These are phyloP conservation scores for Apiotrichum gracile DNA, from an alignment of 1,284 basidiomycete genomes.

Conservation along the genomic window DNA sequence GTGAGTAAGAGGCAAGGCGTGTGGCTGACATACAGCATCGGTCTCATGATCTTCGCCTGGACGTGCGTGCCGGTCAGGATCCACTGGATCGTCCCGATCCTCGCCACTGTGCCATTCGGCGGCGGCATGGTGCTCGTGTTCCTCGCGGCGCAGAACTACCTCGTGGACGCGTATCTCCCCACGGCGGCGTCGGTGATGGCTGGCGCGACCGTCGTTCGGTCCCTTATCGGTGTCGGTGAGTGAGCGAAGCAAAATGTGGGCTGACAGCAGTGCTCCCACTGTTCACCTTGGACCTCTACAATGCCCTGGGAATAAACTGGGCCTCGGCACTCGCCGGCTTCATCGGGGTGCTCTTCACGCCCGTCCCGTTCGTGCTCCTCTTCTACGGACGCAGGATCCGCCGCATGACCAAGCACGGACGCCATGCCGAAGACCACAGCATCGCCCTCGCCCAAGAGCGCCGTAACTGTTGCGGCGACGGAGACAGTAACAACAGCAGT, in stretches of 20 bases:
- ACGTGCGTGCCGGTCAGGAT: conserved; percentile 53
- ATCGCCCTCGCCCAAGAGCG: neutral
- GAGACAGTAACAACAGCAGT: neutral
- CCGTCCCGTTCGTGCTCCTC: conserved; percentile 20
- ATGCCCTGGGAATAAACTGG: conserved; percentile 57
- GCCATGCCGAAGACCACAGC: conserved; percentile 13
- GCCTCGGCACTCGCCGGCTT: conserved; percentile 41
- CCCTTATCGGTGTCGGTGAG: conserved; percentile 53
- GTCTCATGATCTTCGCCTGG: conserved; percentile 45
- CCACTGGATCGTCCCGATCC: conserved; percentile 58
- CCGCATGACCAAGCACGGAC: conserved; percentile 22
- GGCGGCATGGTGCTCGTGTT: conserved; percentile 27
- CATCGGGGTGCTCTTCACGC: conserved; percentile 19
- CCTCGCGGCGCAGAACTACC: conserved; percentile 47
- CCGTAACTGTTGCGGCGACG: neutral
- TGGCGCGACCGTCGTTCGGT: conserved; percentile 61
- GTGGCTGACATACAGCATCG: neutral
- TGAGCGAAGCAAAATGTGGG: conserved; percentile 49
- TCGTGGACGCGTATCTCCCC: conserved; percentile 57
- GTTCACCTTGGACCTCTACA: conserved; percentile 55
- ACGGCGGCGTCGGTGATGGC: conserved; percentile 57
- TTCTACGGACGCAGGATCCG: conserved; percentile 22
- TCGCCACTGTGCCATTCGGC: conserved; percentile 59
- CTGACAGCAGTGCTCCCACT: conserved; percentile 50
- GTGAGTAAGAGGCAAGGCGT: neutral